phyloP scores from a whole-genome alignment of 441 rosid species.

The Mallotus japonicus region DNA sequence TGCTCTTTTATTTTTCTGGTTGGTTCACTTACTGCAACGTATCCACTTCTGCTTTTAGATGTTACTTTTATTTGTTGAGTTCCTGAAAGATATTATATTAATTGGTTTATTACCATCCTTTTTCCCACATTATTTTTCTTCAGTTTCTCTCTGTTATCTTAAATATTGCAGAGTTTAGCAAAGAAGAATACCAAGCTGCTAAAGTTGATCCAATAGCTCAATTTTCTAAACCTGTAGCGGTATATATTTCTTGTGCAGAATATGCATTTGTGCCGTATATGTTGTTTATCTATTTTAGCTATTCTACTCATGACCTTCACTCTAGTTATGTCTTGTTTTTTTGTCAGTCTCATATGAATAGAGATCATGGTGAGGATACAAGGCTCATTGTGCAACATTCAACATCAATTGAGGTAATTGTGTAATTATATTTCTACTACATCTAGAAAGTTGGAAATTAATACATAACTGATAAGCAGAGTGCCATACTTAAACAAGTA shows the following conservation, averaged over 20 bases:
- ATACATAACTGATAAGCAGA: background rate
- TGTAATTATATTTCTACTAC: background rate
- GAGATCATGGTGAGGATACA: slow-evolving; percentile 86
- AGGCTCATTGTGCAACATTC: slow-evolving; percentile 64
- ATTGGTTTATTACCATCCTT: too few relatives aligned
- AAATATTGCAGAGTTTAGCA: slow-evolving; percentile 59
- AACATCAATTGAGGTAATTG: slow-evolving; percentile 69
- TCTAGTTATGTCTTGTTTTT: slow-evolving; percentile 15
- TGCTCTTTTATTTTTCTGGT: background rate
- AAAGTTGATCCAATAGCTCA: slow-evolving; percentile 81
- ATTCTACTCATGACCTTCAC: background rate
- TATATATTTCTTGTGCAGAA: slow-evolving; percentile 27
- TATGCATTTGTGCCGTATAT: background rate
- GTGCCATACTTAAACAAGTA: background rate
- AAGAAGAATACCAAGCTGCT: slow-evolving; percentile 60
- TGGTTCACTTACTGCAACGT: too few relatives aligned
- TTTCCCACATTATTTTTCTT: too few relatives aligned
- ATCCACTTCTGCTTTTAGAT: too few relatives aligned
- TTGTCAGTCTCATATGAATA: slow-evolving; percentile 84
- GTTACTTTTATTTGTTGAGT: too few relatives aligned
- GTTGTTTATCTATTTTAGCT: background rate
- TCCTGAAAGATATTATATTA: too few relatives aligned
- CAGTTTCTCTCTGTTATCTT: background rate
- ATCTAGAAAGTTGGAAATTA: background rate
- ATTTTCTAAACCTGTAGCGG: slow-evolving; percentile 80